These are phyloP conservation scores for Articulospora tetracladia DNA, from an alignment of 495 filamentous ascomycete species.

Conservation along the genomic window DNA sequence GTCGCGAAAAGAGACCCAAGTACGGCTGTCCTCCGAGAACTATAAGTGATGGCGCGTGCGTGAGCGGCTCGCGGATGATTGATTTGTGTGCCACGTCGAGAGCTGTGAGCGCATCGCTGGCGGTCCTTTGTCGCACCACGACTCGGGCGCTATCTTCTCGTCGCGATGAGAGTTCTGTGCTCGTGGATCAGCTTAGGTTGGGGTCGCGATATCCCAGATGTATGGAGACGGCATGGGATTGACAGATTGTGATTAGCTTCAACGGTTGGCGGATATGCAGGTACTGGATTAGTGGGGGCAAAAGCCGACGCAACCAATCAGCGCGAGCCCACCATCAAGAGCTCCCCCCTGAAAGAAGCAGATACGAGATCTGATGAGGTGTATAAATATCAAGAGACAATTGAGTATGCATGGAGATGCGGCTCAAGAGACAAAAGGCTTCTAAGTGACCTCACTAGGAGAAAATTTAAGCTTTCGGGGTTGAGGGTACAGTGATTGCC, in stretches of 20 bases:
- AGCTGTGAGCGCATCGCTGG: constrained; percentile 10
- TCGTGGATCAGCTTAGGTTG: too few relatives aligned
- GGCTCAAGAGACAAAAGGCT: not conserved
- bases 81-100: not conserved
- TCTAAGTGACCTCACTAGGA: not conserved
- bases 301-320: constrained; percentile 1
- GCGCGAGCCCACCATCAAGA: constrained; percentile 1
- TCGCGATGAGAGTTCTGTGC: not conserved
- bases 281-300: not conserved
- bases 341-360: not conserved
- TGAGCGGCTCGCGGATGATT: not conserved
- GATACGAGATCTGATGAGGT: not conserved
- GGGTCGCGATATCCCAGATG: not conserved
- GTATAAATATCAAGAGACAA: not conserved
- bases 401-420: not conserved
- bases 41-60: not conserved
- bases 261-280: constrained; percentile 1
- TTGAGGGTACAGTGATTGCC: too few relatives aligned
- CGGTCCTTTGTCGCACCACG: constrained; percentile 7
- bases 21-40: not conserved
- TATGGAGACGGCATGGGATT: not conserved
- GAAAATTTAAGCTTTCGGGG: too few relatives aligned
- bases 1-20: constrained; percentile 7
- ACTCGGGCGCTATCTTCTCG: not conserved
- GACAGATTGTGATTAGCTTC: not conserved